Evolutionary conservation across 129 eudicot species (phyloP).

Genomic region (Smallanthus sonchifolius): DNA sequence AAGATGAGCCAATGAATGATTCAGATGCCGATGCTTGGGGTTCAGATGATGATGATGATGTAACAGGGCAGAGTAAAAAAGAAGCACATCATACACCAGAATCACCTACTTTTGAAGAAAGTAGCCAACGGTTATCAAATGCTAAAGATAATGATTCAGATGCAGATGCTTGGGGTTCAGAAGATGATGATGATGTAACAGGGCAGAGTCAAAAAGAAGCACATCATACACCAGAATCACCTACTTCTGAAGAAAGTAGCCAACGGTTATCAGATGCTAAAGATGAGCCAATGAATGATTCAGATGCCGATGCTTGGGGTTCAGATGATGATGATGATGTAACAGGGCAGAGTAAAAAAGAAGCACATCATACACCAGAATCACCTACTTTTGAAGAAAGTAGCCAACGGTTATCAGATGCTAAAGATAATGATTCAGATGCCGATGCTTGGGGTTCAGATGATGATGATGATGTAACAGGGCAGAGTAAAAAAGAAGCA

Average conservation of each 20-base stretch:
- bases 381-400: not conserved
- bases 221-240: not conserved
- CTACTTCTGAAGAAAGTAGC: not conserved
- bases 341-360: not conserved
- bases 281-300: not conserved
- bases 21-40: too few species aligned
- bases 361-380: not conserved
- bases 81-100: too few species aligned
- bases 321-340: too few species aligned
- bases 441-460: not conserved
- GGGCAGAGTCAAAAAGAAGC: not conserved
- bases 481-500: not conserved
- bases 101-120: too few species aligned
- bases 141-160: not conserved
- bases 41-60: too few species aligned
- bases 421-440: not conserved
- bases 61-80: too few species aligned
- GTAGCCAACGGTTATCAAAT: too few species aligned
- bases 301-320: too few species aligned
- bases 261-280: not conserved
- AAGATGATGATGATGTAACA: not conserved
- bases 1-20: too few species aligned
- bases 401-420: not conserved
- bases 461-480: not conserved
- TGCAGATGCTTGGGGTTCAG: too few species aligned